These are phyloP conservation scores for Ambrosiella beaveri DNA, from an alignment of 2,329 filamentous ascomycete genomes.

Conservation along the genomic window DNA sequence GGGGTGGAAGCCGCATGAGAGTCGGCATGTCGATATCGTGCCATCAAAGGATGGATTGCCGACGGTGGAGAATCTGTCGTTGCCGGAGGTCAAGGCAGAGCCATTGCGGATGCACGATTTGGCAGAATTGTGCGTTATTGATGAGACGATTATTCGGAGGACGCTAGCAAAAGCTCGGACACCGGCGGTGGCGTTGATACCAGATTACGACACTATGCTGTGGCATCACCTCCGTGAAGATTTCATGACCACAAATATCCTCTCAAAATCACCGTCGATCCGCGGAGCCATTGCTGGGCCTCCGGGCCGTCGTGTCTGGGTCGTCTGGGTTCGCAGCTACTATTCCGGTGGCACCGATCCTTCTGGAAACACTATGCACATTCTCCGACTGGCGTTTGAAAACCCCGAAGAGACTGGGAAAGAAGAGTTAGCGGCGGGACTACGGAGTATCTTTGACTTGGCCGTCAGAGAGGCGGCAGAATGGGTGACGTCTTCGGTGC, in stretches of 20 bases:
- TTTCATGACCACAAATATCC: conserved; percentile 50
- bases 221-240: conserved; percentile 75
- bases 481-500: conserved; percentile 54
- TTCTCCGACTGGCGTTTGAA: conserved; percentile 53
- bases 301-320: conserved; percentile 43
- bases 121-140: conserved; percentile 40
- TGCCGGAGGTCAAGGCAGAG: conserved; percentile 17
- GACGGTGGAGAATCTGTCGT: conserved; percentile 12
- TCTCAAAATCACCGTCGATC: conserved; percentile 33
- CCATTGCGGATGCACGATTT: conserved; percentile 44
- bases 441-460: conserved; percentile 45
- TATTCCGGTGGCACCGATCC: conserved; percentile 31
- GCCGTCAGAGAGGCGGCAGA: conserved; percentile 53
- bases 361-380: conserved; percentile 50
- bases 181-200: conserved; percentile 27
- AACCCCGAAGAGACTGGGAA: conserved; percentile 25
- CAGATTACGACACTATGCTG: conserved; percentile 47
- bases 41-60: conserved; percentile 18
- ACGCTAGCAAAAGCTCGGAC: conserved; percentile 29
- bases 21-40: conserved; percentile 51
- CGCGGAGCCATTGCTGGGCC: conserved; percentile 51
- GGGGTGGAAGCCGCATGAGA: conserved; percentile 63
- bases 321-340: conserved; percentile 53
- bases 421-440: conserved; percentile 30
- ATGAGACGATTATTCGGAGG: conserved; percentile 43